Percentiles rank a stretch among this genome's conserved stretches.
Evolutionary conservation across 352 stramenopile species (phyloP).

Genomic region (Blastocystis sp.): DNA sequence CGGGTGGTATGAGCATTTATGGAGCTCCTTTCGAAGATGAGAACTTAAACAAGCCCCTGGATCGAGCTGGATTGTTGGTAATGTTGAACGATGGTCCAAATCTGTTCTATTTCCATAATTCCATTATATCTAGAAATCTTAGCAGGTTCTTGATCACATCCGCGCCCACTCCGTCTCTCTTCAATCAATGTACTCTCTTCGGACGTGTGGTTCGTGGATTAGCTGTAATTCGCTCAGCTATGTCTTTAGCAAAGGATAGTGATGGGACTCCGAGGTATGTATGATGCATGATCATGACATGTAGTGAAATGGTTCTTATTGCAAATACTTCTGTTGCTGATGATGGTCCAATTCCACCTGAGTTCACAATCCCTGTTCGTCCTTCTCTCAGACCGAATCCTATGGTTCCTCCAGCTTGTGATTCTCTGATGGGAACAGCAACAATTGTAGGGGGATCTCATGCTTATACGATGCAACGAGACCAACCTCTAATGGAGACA

Average conservation of each 20-base stretch:
- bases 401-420: constrained; percentile 34
- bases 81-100: constrained; percentile 47
- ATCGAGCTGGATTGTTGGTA: constrained; percentile 37
- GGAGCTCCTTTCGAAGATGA: constrained; percentile 61
- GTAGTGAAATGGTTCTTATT: constrained; percentile 20
- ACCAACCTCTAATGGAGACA: not conserved
- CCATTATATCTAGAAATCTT: constrained; percentile 26
- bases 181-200: not conserved
- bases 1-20: constrained; percentile 62
- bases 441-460: not conserved
- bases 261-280: not conserved
- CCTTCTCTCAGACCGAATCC: constrained; percentile 35
- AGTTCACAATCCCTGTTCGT: constrained; percentile 52
- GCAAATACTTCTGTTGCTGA: constrained; percentile 28
- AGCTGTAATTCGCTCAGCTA: constrained; percentile 19
- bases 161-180: constrained; percentile 12
- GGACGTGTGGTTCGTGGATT: constrained; percentile 50
- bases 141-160: constrained; percentile 60
- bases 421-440: not conserved
- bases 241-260: not conserved
- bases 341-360: constrained; percentile 34
- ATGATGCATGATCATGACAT: not conserved
- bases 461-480: not conserved
- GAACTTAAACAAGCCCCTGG: constrained; percentile 43
- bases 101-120: not conserved